Base-by-base conservation (phyloP, 108 stramenopile species). In the Cylindrotheca fusiformis region DNA sequence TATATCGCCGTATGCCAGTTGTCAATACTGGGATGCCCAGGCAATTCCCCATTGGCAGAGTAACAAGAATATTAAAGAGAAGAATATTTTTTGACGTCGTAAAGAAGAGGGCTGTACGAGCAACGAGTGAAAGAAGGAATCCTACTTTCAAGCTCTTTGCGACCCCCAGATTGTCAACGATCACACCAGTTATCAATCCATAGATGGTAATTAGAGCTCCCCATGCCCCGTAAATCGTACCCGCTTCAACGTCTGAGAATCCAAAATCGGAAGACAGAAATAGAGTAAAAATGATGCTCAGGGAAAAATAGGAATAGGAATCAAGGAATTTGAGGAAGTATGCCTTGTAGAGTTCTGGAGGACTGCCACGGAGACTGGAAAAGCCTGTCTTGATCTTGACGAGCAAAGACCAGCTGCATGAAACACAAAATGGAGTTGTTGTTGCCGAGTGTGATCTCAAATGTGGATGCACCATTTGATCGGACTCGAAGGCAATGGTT, bases 21-120 rank as follows among this genome's bases (percentile, higher is more conserved):
- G 75, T 80, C 24, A 87, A 58, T 0, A 87, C 86, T 2, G 86
- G 86, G 48, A 87, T 87, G 29, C 86, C 86, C 25, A 87, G 55
- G 68, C 86, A 87, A 58, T 77, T 79, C 12, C 76, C 79, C 22
- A 87, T 28, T 0, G 86, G 82, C 46, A 87, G 41, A 33, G 73
- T 51, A 0, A 72, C 30, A 46, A 75, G 68, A 1, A 75, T 21
- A 65, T 78, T 71, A 1, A 74, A 32, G 23, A 80, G 52, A 31
- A 87, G 53, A 19, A 79, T 62, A 0, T 20, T 29, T 23, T 53
- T 58, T 2, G 78, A 77, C 0, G 72, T 87, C 17, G 76, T 75
- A 0, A 52, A 27, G 55, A 87, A 79, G 10, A 87, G 60, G 22
- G 52, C 63, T 2, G 71, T 28, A 14, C 82, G 50, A 17, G 81